A percentile compares a stretch with the other conserved stretches of the same genome.
Evolutionary conservation across 345 rosid genomes (phyloP).

Genomic region (Cochlearia excelsa): DNA sequence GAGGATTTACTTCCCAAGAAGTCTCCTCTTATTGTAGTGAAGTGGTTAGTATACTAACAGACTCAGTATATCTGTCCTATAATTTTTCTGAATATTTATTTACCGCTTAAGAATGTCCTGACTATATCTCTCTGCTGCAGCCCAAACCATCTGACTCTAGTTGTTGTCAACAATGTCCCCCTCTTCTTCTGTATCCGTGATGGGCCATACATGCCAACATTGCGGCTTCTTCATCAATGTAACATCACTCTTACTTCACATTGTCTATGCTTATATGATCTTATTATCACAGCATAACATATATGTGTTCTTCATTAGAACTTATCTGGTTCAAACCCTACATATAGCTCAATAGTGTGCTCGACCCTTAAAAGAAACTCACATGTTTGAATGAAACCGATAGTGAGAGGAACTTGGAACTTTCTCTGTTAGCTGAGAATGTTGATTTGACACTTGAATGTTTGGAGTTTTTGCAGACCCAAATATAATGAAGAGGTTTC

Average conservation of each 20-base stretch:
- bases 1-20: conserved; percentile 98
- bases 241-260: conserved; percentile 29
- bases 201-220: conserved; percentile 98
- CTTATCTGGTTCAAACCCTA: conserved; percentile 9
- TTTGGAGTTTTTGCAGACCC: conserved; percentile 49
- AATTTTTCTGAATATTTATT: conserved; percentile 2
- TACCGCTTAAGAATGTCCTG: not conserved
- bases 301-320: conserved; percentile 7
- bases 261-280: conserved; percentile 9
- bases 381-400: not conserved
- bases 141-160: conserved; percentile 91
- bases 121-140: conserved; percentile 45
- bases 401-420: not conserved
- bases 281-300: not conserved
- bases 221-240: conserved; percentile 96
- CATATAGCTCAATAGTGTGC: conserved; percentile 2
- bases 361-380: not conserved
- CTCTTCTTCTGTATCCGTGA: conserved; percentile 93
- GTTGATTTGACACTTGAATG: not conserved
- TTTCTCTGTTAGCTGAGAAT: conserved; percentile 18
- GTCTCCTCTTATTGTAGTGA: conserved; percentile 76
- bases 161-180: conserved; percentile 86
- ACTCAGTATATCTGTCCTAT: conserved; percentile 14
- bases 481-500: conserved; percentile 85
- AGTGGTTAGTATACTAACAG: conserved; percentile 56